phyloP scores from a whole-genome alignment of 2,329 filamentous ascomycete genomes.

The Claviceps sp. region DNA sequence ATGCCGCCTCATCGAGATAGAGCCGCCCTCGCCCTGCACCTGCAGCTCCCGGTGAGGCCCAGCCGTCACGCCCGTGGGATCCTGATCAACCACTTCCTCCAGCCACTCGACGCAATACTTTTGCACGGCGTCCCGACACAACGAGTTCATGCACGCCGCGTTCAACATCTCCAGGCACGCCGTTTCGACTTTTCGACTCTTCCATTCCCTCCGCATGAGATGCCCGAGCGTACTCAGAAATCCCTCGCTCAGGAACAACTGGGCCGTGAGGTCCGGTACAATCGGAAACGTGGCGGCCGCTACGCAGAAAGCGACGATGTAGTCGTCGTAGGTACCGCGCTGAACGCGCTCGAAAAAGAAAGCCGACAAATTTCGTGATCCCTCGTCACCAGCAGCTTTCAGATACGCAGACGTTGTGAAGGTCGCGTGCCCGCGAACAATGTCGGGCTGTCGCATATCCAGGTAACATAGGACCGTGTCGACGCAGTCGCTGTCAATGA shows the following conservation, averaged over 20 bases:
- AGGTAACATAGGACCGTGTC: constrained; percentile 79
- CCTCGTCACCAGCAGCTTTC: constrained; percentile 59
- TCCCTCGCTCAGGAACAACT: constrained; percentile 76
- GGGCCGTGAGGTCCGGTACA: constrained; percentile 58
- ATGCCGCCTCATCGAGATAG: constrained; percentile 46
- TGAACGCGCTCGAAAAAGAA: constrained; percentile 63
- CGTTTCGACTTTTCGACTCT: constrained; percentile 74
- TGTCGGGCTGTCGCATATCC: constrained; percentile 64
- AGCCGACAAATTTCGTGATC: constrained; percentile 53
- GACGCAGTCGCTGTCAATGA: constrained; percentile 62
- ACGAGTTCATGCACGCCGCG: constrained; percentile 73
- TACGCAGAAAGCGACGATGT: constrained; percentile 88
- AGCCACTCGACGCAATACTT: constrained; percentile 83
- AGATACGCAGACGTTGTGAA: constrained; percentile 74
- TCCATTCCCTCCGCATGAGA: constrained; percentile 66
- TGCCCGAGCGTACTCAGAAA: constrained; percentile 68
- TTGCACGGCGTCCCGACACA: constrained; percentile 70
- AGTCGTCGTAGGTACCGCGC: constrained; percentile 71
- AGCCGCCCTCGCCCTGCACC: constrained; percentile 45
- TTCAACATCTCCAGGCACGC: constrained; percentile 82
- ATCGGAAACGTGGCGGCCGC: constrained; percentile 80
- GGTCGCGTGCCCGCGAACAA: constrained; percentile 68
- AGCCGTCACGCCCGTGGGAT: constrained; percentile 41
- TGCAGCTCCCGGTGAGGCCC: constrained; percentile 38
- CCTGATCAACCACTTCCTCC: constrained; percentile 66